Evolutionary conservation across 2,329 filamentous ascomycete species (phyloP), one percentile per base, ranked within the genome.

Genomic region (Botrytis tulipae): DNA sequence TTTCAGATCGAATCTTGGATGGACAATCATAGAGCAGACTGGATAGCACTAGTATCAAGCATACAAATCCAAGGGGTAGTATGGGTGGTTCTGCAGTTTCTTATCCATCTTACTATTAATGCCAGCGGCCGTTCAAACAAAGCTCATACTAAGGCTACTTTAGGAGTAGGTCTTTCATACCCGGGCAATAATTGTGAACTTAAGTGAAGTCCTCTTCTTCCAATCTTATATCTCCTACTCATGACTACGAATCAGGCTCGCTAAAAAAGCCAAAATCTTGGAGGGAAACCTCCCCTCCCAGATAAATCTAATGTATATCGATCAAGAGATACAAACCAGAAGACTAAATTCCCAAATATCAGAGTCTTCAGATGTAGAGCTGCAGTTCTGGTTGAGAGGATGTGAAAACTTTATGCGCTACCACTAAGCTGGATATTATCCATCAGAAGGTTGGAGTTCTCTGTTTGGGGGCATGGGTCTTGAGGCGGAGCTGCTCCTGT

Each of bases 241-340:
- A 9, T 7, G n/a, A 54, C n/a, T 54, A 54, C 51, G 14, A 54
- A 54, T 16, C 14, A 29, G n/a, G 25, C 51, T 54, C 51, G 25
- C 51, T 18, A 9, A 54, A 29, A 10, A 54, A 18, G 2, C 18
- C 2, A 16, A 29, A 18, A 16, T 18, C 6, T 29, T 18, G 14
- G 6, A 7, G 18, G 44, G 18, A 8, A 4, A 1, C 10, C 46
- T 4, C 46, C 4, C 25, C 25, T 4, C 2, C 48, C 12, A 0
- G 16, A 14, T 3, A 16, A 61, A 40, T n/a, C 1, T 8, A 6
- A 61, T 6, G 12, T 37, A 35, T 37, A 61, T 22, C 20, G 22
- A n/a, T 61, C 35, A 37, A 61, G 59, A 61, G 16, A 37, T 35
- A 16, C 20, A 40, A 40, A 61, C 32, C 10, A 61, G 22, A 40